Percentiles rank a stretch among this genome's conserved stretches.
Conservation (phyloP, 345 rosid genomes). For the Citrus maxima region DNA sequence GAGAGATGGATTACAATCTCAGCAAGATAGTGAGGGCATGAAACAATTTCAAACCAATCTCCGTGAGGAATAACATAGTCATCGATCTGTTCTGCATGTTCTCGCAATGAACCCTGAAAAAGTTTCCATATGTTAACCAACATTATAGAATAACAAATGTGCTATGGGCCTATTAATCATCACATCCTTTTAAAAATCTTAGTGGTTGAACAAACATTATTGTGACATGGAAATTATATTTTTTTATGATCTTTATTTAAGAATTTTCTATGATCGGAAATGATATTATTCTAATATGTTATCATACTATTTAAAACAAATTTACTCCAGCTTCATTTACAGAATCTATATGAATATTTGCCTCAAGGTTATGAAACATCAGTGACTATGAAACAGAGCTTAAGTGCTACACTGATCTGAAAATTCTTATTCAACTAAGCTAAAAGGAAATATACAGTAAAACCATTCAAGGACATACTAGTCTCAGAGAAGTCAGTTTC, state of each 20-base stretch:
- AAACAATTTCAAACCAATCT: conserved; percentile 80
- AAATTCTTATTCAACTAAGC: neutral
- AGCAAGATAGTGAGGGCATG: conserved; percentile 73
- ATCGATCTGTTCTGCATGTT: conserved; percentile 24
- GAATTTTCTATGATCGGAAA: neutral
- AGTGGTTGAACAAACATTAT: neutral
- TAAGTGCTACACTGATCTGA: neutral
- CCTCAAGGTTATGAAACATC: neutral
- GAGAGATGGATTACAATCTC: conserved; percentile 55
- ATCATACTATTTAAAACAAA: neutral
- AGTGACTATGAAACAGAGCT: neutral
- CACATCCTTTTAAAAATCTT: neutral
- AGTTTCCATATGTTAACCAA: neutral
- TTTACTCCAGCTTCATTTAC: neutral
- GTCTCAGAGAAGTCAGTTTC: neutral
- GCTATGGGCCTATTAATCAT: neutral
- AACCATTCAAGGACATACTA: neutral
- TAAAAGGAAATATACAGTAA: neutral
- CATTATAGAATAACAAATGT: neutral
- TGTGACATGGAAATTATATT: neutral
- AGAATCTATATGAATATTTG: neutral
- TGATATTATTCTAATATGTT: neutral
- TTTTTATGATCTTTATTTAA: no score
- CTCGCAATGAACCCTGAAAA: conserved; percentile 55
- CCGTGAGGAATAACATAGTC: conserved; percentile 60